Conservation (phyloP, 306 rosid genomes). For the Benincasa hispida region DNA sequence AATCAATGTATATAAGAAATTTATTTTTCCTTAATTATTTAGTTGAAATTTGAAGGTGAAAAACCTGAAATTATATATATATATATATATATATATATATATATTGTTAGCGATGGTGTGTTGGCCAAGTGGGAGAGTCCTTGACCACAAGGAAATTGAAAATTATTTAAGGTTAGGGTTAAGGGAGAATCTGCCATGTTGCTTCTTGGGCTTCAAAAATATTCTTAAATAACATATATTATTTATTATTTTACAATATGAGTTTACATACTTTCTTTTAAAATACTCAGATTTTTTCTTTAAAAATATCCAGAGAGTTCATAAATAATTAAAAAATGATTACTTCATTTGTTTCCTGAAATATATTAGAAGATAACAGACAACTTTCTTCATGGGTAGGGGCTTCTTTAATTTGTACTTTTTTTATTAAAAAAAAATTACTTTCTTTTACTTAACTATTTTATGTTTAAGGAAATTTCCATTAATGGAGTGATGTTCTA, state of each 20-base stretch:
- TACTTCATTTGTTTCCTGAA: background rate
- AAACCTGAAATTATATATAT: slow-evolving; percentile 22
- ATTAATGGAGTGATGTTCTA: background rate
- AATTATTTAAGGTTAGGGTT: background rate
- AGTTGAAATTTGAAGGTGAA: slow-evolving; percentile 4
- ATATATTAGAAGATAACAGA: background rate
- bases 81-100: too few relatives aligned
- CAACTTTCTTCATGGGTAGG: background rate
- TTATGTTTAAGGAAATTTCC: background rate
- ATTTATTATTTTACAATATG: background rate
- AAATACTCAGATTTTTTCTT: too few relatives aligned
- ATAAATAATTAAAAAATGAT: background rate
- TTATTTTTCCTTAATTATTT: too few relatives aligned
- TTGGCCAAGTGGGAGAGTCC: slow-evolving; percentile 44
- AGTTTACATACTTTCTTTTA: background rate
- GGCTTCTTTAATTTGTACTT: background rate
- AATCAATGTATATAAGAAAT: too few relatives aligned
- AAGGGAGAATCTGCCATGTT: background rate
- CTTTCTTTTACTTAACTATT: background rate
- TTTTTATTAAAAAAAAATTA: background rate
- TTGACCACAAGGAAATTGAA: slow-evolving; percentile 34
- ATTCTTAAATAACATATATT: background rate
- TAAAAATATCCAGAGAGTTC: background rate
- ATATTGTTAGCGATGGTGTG: slow-evolving; percentile 16
- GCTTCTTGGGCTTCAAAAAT: background rate